These are phyloP conservation scores for Diaporthe vaccinii DNA, from an alignment of 2,329 filamentous ascomycete genomes.

Conservation along the genomic window DNA sequence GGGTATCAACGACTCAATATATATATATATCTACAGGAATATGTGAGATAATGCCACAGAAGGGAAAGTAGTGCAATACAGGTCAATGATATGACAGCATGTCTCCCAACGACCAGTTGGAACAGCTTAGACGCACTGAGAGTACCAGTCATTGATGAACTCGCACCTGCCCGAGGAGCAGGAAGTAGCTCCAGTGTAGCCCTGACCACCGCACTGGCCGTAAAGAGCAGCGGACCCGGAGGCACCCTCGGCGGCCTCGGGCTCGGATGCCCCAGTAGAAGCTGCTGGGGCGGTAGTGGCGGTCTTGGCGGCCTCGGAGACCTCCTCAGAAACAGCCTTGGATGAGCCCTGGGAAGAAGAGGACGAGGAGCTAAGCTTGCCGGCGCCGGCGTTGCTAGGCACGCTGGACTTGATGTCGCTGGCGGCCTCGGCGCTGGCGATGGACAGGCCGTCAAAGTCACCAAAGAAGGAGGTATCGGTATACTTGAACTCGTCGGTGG, in stretches of 20 bases:
- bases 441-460: not conserved
- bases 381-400: not conserved
- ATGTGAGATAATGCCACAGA: not conserved
- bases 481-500: not conserved
- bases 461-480: not conserved
- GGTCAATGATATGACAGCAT: not conserved
- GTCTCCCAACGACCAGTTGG: not conserved
- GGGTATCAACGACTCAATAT: not conserved
- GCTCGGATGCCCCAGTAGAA: not conserved
- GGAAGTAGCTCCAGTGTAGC: not conserved
- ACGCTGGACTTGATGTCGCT: not conserved
- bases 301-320: not conserved
- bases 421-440: not conserved
- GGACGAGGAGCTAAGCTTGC: not conserved
- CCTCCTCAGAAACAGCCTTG: not conserved
- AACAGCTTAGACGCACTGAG: not conserved
- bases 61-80: not conserved
- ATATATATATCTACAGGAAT: not conserved
- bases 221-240: not conserved
- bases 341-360: not conserved
- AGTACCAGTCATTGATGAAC: not conserved
- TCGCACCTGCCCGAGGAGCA: not conserved
- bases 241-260: not conserved
- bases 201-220: not conserved
- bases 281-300: not conserved